Evolutionary conservation across 2,329 filamentous ascomycete genomes (phyloP).

Genomic region (Exophiala oligosperma): DNA sequence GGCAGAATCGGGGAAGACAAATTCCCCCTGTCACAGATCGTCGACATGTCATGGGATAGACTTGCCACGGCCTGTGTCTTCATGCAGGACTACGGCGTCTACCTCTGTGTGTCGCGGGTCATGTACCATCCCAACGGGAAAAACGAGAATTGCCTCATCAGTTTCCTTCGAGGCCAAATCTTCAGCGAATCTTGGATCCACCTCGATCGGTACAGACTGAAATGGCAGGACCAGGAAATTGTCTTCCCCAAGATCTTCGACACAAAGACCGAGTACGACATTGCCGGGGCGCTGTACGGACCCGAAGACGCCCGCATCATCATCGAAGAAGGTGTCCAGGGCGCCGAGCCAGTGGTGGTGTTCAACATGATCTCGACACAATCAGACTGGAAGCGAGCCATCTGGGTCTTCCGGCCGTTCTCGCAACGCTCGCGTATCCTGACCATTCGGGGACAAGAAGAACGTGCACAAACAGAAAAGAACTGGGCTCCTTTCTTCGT

Average conservation of each 20-base stretch:
- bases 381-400: conserved; percentile 15
- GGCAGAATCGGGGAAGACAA: not conserved
- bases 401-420: conserved; percentile 25
- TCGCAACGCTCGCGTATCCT: conserved; percentile 19
- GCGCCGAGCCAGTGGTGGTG: conserved; percentile 27
- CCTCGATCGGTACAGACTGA: conserved; percentile 20
- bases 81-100: conserved; percentile 16
- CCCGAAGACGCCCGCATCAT: conserved; percentile 29
- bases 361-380: conserved; percentile 28
- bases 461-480: conserved; percentile 21
- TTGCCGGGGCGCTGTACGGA: conserved; percentile 18
- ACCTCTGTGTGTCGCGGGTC: conserved; percentile 16
- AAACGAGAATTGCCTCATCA: conserved; percentile 24
- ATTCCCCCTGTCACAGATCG: conserved; percentile 2
- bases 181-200: conserved; percentile 26
- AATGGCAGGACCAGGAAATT: conserved; percentile 23
- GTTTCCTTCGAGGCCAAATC: conserved; percentile 27
- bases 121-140: conserved; percentile 18
- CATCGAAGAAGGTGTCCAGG: conserved; percentile 23
- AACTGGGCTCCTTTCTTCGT: conserved; percentile 30
- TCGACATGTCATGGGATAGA: conserved; percentile 9
- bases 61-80: conserved; percentile 19
- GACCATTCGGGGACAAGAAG: conserved; percentile 10
- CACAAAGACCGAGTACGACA: conserved; percentile 15
- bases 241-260: conserved; percentile 25